Conservation (phyloP, 2,329 filamentous ascomycete genomes). For the Trichophyton verrucosum region DNA sequence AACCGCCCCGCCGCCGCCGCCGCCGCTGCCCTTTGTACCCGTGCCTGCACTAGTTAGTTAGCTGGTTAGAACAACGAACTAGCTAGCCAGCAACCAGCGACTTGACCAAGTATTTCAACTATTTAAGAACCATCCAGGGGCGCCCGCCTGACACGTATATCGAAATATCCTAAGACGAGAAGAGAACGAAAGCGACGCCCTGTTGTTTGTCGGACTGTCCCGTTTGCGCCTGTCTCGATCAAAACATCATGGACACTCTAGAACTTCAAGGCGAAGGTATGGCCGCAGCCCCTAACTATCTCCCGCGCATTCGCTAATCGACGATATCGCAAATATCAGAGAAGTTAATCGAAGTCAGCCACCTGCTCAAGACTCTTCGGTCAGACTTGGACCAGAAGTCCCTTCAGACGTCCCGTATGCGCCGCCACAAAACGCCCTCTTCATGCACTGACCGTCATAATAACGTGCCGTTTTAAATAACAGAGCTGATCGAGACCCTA, state of each 20-base stretch:
- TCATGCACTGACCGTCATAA: slow-evolving; percentile 2
- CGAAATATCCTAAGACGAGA: background rate
- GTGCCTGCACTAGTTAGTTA: background rate
- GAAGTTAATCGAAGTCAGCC: slow-evolving; percentile 56
- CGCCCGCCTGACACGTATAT: background rate
- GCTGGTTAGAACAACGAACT: background rate
- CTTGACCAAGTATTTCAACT: background rate
- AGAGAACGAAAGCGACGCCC: background rate
- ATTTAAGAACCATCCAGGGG: background rate
- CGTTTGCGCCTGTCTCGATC: background rate
- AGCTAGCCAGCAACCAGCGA: background rate
- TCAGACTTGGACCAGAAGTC: slow-evolving; percentile 49
- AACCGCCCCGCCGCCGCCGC: background rate
- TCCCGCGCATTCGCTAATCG: background rate
- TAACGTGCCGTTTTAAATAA: background rate
- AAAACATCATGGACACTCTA: slow-evolving; percentile 10
- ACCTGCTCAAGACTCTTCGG: slow-evolving; percentile 49
- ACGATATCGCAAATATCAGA: slow-evolving; percentile 29
- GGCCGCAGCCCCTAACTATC: background rate
- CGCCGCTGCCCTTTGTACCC: background rate
- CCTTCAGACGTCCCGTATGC: slow-evolving; percentile 49
- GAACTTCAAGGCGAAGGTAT: slow-evolving; percentile 13
- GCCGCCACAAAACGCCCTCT: background rate
- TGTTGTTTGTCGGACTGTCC: background rate
- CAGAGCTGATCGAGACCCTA: slow-evolving; percentile 34